These are phyloP conservation scores for Tinospora cordifolia DNA, from an alignment of 164 flowering plant species.

Conservation along the genomic window DNA sequence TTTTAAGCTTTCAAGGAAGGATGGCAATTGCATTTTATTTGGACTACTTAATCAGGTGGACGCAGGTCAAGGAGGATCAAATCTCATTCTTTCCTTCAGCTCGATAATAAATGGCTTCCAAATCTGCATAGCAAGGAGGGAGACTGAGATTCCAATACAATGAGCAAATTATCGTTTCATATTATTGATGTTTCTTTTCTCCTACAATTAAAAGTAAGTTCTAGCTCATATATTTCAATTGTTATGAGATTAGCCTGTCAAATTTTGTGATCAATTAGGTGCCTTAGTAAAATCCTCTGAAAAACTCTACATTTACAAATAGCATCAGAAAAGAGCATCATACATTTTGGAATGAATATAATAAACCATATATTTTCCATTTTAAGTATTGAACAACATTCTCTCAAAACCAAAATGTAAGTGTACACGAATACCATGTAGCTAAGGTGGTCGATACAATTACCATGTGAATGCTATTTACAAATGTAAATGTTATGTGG, in stretches of 20 bases:
- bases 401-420: too few species aligned
- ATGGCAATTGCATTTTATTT: not conserved
- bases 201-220: not conserved
- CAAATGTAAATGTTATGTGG: too few species aligned
- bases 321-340: too few species aligned
- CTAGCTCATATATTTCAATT: not conserved
- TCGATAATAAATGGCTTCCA: slow-evolving; percentile 77
- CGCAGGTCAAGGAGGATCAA: slow-evolving; percentile 55
- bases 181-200: not conserved
- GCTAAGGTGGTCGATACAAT: too few species aligned
- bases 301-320: too few species aligned
- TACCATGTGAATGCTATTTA: too few species aligned
- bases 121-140: slow-evolving; percentile 32
- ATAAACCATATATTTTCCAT: too few species aligned
- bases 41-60: slow-evolving; percentile 46
- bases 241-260: not conserved
- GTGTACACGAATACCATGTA: too few species aligned
- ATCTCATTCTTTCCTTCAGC: slow-evolving; percentile 92
- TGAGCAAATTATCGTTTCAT: not conserved
- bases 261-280: too few species aligned
- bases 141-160: not conserved
- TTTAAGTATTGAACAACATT: too few species aligned
- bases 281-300: too few species aligned
- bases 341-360: too few species aligned
- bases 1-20: slow-evolving; percentile 57